These are phyloP conservation scores for Tricholoma matsutake DNA, from an alignment of 768 basidiomycete species.

Conservation along the genomic window DNA sequence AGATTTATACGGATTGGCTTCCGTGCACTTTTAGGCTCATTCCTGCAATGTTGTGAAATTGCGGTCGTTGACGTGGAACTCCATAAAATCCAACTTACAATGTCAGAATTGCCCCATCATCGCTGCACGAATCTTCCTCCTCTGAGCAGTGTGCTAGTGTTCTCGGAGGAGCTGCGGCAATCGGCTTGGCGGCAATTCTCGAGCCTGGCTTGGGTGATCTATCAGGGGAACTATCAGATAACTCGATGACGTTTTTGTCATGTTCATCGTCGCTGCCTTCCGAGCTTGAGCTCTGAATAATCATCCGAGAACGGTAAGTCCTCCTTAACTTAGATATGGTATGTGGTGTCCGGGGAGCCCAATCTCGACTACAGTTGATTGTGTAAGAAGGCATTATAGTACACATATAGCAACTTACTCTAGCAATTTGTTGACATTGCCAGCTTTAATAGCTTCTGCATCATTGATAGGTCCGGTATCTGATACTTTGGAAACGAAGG, in stretches of 20 bases:
- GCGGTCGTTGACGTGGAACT: neutral
- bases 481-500: constrained; percentile 6
- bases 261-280: constrained; percentile 23
- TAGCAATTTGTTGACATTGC: neutral
- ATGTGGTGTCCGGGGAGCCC: neutral
- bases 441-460: neutral
- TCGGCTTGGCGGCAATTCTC: neutral
- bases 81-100: constrained; percentile 26
- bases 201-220: constrained; percentile 3
- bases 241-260: constrained; percentile 23
- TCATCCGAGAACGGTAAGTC: constrained; percentile 21
- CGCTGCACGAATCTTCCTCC: constrained; percentile 27
- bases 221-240: constrained; percentile 25
- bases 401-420: neutral
- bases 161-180: neutral
- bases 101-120: constrained; percentile 36
- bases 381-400: neutral
- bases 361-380: neutral
- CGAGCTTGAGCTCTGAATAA: constrained; percentile 36
- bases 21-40: constrained; percentile 49
- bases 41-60: constrained; percentile 18
- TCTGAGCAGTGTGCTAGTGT: constrained; percentile 21
- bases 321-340: constrained; percentile 4
- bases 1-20: constrained; percentile 37
- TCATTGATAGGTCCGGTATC: constrained; percentile 9